A percentile compares a stretch with the other conserved stretches of the same genome.
These are phyloP conservation scores for Clitocybe nebularis DNA, from an alignment of 1,284 basidiomycete genomes.

Conservation along the genomic window DNA sequence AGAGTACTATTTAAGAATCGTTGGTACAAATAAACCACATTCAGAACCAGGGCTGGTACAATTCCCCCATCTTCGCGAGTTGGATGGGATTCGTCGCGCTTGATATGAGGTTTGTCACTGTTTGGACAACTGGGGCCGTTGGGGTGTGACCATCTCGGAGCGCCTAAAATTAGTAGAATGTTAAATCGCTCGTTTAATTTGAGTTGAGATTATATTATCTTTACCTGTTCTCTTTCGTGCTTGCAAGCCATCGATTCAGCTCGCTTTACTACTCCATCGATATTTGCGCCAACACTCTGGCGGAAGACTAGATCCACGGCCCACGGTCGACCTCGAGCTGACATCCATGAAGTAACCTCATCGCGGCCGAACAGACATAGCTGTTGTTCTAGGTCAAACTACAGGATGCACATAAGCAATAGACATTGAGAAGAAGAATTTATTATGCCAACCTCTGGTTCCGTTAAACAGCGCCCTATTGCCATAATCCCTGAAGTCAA, in stretches of 20 bases:
- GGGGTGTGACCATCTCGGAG: too few relatives aligned
- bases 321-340: conserved; percentile 45
- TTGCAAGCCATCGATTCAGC: conserved; percentile 87
- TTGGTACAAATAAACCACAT: too few relatives aligned
- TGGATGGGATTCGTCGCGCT: conserved; percentile 72
- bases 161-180: too few relatives aligned
- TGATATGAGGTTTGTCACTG: conserved; percentile 82
- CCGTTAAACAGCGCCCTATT: conserved; percentile 85
- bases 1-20: too few relatives aligned
- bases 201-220: background rate
- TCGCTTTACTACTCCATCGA: conserved; percentile 80
- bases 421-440: conserved; percentile 2
- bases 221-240: conserved; percentile 74
- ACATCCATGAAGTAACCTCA: conserved; percentile 81
- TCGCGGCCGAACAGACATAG: conserved; percentile 90
- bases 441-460: conserved; percentile 81
- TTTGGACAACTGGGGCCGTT: conserved; percentile 67
- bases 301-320: conserved; percentile 63
- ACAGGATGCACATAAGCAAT: conserved; percentile 4
- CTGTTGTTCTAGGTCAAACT: conserved; percentile 89
- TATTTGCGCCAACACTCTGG: conserved; percentile 67
- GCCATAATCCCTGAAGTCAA: conserved; percentile 87
- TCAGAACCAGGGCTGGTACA: conserved; percentile 84
- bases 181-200: conserved; percentile 23
- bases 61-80: conserved; percentile 77